Evolutionary conservation across 139 green algal genomes (phyloP).

Genomic region (Coelastrella sp.): DNA sequence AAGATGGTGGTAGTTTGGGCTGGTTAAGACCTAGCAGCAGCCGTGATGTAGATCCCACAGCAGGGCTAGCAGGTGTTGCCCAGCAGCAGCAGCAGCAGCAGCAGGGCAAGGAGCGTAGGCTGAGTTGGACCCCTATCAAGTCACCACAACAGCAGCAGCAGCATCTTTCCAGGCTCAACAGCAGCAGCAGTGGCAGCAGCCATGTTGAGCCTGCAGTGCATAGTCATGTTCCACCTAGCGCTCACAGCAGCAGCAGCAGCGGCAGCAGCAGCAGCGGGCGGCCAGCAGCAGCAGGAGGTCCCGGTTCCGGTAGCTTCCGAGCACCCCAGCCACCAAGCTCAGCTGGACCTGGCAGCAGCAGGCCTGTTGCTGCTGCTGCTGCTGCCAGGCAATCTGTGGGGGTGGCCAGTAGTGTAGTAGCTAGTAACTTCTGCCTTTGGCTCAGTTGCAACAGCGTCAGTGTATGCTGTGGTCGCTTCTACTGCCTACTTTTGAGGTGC

Average conservation of each 20-base stretch:
- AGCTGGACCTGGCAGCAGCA: not conserved
- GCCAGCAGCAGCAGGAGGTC: not conserved
- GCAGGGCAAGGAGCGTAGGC: not conserved
- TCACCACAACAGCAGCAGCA: not conserved
- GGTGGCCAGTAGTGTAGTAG: not conserved
- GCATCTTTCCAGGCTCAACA: not conserved
- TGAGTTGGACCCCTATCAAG: not conserved
- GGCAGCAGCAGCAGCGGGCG: not conserved
- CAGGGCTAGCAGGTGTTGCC: not conserved
- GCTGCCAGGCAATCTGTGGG: not conserved
- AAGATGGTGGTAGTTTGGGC: too few relatives aligned
- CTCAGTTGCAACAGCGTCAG: too few relatives aligned
- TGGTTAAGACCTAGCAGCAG: too few relatives aligned
- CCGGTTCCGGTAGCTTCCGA: not conserved
- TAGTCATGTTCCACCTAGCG: not conserved
- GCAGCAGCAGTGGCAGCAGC: not conserved
- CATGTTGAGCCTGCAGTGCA: not conserved
- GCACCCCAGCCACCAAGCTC: not conserved
- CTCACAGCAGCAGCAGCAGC: not conserved
- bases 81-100: not conserved
- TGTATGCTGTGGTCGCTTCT: too few relatives aligned
- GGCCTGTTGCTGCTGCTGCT: not conserved
- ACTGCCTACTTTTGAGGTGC: too few relatives aligned
- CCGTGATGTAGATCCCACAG: not conserved
- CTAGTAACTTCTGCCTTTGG: too few relatives aligned